Percentiles rank a stretch among this genome's conserved stretches.
Evolutionary conservation across 768 basidiomycete genomes (phyloP).

Genomic region (Kondoa malvinella): DNA sequence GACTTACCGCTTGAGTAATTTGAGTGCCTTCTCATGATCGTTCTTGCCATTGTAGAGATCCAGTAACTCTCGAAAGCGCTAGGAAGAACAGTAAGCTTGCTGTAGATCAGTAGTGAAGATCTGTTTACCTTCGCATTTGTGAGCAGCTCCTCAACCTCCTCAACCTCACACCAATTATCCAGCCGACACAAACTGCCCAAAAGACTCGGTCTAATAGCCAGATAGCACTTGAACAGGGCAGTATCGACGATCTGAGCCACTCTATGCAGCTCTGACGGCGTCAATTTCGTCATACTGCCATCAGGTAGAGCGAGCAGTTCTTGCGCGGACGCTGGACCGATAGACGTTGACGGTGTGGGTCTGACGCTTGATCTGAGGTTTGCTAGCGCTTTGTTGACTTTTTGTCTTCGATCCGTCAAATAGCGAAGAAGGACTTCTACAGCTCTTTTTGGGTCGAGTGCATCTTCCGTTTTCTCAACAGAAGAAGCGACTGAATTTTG

Average conservation of each 20-base stretch:
- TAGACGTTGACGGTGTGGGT: slow-evolving; percentile 41
- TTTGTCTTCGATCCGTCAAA: slow-evolving; percentile 74
- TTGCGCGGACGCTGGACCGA: slow-evolving; percentile 34
- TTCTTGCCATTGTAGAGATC: slow-evolving; percentile 85
- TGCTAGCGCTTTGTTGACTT: slow-evolving; percentile 58
- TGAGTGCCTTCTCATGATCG: slow-evolving; percentile 79
- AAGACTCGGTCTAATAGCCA: slow-evolving; percentile 58
- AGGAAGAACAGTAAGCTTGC: slow-evolving; percentile 6
- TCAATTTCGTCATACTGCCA: slow-evolving; percentile 50
- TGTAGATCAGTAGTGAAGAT: slow-evolving; percentile 1
- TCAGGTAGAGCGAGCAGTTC: slow-evolving; percentile 68
- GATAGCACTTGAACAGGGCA: slow-evolving; percentile 79
- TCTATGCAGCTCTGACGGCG: slow-evolving; percentile 65
- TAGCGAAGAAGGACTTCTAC: slow-evolving; percentile 78
- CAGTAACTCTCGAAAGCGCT: slow-evolving; percentile 84
- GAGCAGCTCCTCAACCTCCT: slow-evolving; percentile 75
- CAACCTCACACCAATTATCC: slow-evolving; percentile 94
- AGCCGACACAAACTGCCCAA: slow-evolving; percentile 74
- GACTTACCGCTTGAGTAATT: slow-evolving; percentile 67
- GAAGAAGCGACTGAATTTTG: neutral
- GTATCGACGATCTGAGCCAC: slow-evolving; percentile 92
- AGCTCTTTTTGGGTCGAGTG: slow-evolving; percentile 45
- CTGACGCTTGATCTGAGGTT: slow-evolving; percentile 52
- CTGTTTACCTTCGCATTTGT: slow-evolving; percentile 52
- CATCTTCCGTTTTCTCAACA: slow-evolving; percentile 5